A percentile compares a stretch with the other conserved stretches of the same genome.
These are phyloP conservation scores for Dactylonectria estremocensis DNA, from an alignment of 2,329 filamentous ascomycete species.

Conservation along the genomic window DNA sequence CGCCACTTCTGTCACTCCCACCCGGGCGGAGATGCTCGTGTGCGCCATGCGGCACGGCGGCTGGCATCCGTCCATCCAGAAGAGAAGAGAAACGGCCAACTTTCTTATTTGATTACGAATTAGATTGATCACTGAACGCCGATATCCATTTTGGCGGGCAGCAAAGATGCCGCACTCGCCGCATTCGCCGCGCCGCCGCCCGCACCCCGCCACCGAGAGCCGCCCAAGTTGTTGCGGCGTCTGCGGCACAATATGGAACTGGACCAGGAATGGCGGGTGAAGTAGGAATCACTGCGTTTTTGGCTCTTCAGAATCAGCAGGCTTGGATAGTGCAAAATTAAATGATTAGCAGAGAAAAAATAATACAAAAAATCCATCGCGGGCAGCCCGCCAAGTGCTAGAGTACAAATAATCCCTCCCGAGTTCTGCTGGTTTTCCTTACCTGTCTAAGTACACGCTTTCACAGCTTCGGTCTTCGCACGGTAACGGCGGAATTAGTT, in stretches of 20 bases:
- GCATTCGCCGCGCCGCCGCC: slow-evolving; percentile 24
- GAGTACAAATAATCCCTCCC: slow-evolving; percentile 1
- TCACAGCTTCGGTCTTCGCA: slow-evolving; percentile 33
- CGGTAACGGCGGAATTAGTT: slow-evolving; percentile 49
- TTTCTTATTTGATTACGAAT: too few relatives aligned
- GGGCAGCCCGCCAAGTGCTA: not conserved
- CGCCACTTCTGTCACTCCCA: slow-evolving; percentile 15
- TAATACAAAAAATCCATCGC: not conserved
- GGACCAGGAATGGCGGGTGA: slow-evolving; percentile 17
- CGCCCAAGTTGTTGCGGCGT: slow-evolving; percentile 22
- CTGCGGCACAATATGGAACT: slow-evolving; percentile 28
- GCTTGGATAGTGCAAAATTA: not conserved
- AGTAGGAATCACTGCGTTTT: slow-evolving; percentile 22
- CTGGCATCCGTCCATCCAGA: not conserved
- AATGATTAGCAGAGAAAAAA: not conserved
- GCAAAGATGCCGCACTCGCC: slow-evolving; percentile 33
- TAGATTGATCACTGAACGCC: too few relatives aligned
- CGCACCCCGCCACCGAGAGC: not conserved
- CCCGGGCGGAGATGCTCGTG: slow-evolving; percentile 10
- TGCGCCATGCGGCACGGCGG: slow-evolving; percentile 11
- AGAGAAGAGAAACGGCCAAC: too few relatives aligned
- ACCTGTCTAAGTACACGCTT: not conserved
- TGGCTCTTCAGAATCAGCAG: slow-evolving; percentile 16
- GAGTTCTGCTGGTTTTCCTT: not conserved
- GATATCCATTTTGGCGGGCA: too few relatives aligned